These are phyloP conservation scores for Onygenales sp. DNA, from an alignment of 2,329 filamentous ascomycete genomes.

Conservation along the genomic window DNA sequence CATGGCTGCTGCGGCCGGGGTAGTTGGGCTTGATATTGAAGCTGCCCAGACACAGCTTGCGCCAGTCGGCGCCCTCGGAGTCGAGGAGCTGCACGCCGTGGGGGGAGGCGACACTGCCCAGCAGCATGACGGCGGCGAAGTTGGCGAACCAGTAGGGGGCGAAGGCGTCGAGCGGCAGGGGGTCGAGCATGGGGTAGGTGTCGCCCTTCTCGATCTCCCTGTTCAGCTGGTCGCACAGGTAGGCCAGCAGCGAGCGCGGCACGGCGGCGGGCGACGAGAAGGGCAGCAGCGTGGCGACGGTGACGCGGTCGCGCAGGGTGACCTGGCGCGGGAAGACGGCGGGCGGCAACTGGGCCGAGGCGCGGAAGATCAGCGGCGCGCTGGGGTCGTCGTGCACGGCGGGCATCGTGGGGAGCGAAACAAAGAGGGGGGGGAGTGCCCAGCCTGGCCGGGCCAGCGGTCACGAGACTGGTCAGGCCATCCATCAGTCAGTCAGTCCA, in stretches of 20 bases:
- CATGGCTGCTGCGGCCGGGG: constrained; percentile 78
- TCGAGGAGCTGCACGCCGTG: constrained; percentile 43
- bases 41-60: constrained; percentile 71
- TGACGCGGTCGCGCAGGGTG: constrained; percentile 73
- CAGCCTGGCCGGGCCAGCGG: constrained; percentile 6
- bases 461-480: constrained; percentile 11
- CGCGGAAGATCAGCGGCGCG: constrained; percentile 59
- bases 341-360: constrained; percentile 55
- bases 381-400: constrained; percentile 70
- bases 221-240: constrained; percentile 75
- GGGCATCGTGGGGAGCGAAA: constrained; percentile 45
- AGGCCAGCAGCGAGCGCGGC: constrained; percentile 63
- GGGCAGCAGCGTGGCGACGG: constrained; percentile 72
- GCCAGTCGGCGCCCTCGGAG: constrained; percentile 60
- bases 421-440: constrained; percentile 1
- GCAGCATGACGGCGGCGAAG: constrained; percentile 78
- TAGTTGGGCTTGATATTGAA: constrained; percentile 96
- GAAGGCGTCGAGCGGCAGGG: constrained; percentile 65
- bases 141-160: constrained; percentile 83
- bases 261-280: constrained; percentile 69
- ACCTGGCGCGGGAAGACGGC: constrained; percentile 67
- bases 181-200: constrained; percentile 79
- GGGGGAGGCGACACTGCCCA: constrained; percentile 60
- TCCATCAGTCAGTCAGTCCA: constrained; percentile 2
- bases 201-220: constrained; percentile 87